These are phyloP conservation scores for Pichia rugopelliculosa DNA, from an alignment of 805 yeast species.

Conservation along the genomic window DNA sequence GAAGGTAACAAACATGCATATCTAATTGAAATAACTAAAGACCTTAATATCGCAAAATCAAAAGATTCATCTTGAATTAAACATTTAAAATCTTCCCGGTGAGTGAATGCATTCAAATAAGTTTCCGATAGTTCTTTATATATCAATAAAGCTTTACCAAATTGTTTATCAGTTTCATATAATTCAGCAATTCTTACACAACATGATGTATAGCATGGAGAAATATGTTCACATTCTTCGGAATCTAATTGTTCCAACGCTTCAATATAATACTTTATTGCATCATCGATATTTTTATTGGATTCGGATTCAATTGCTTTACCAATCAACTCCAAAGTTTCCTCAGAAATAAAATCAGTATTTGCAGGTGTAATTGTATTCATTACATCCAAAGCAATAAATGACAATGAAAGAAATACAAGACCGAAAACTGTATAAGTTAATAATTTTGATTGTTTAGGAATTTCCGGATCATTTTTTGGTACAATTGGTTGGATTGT, in stretches of 20 bases:
- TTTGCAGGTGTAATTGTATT: not conserved
- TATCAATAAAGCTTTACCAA: slow-evolving; percentile 21
- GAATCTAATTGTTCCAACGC: slow-evolving; percentile 58
- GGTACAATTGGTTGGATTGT: not conserved
- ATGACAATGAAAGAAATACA: not conserved
- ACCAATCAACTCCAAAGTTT: slow-evolving; percentile 8
- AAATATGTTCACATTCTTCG: slow-evolving; percentile 42
- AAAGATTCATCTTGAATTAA: slow-evolving; percentile 6
- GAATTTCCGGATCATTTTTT: not conserved
- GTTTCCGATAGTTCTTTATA: slow-evolving; percentile 17
- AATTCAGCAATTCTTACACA: slow-evolving; percentile 78
- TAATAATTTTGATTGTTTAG: not conserved
- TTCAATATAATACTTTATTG: slow-evolving; percentile 61
- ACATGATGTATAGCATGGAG: slow-evolving; percentile 81
- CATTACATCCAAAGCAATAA: not conserved
- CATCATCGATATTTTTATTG: slow-evolving; percentile 47
- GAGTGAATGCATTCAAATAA: slow-evolving; percentile 9
- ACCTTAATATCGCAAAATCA: slow-evolving; percentile 15
- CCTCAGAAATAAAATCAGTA: slow-evolving; percentile 11
- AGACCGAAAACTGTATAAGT: not conserved
- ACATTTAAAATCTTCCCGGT: slow-evolving; percentile 8
- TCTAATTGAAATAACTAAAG: slow-evolving; percentile 19
- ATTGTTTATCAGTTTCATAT: slow-evolving; percentile 43
- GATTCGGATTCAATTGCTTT: slow-evolving; percentile 16
- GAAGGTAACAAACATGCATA: slow-evolving; percentile 20